Base-by-base conservation (phyloP, 768 basidiomycete species). In the Russula sp. region DNA sequence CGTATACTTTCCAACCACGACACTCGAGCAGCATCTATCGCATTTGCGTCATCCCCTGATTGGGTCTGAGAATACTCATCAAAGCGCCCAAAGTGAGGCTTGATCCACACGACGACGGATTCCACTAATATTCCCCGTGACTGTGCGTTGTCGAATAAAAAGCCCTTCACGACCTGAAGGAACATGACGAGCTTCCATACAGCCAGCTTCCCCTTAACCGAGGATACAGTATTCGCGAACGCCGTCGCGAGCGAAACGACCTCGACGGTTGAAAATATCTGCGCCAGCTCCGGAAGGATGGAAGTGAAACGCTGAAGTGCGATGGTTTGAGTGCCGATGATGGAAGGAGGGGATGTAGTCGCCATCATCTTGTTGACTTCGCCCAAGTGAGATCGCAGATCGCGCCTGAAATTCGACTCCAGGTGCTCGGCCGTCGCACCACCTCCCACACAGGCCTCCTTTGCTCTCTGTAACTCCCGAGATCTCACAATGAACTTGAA, bases 111-210 rank as follows among this genome's bases (percentile, higher is more conserved):
- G 11, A 94, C 87, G 30, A 98, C 85, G 22, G 88, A 85, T 67
- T 97, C 94, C 8, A 96, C 87, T 2, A 98, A 79, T 6, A 90
- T 76, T 1, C 87, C 81, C 32, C 96, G 85, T 16, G 90, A 87
- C 59, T 90, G 82, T 0, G 88, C 77, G 63, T 89, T 85, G 70
- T 94, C 91, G 72, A 98, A 96, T 55, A 95, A 75, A 75, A 91
- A 90, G 24, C 90, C 86, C 70, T 91, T 90, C 28, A 94, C 91
- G 64, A 98, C 85, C 71, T 96, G 94, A 42, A 95, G 80, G 72
- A 94, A 92, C 85, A 97, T 89, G 70, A 96, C 88, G 52, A 98
- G 81, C 74, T 94, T 94, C 89, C 93, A 93, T 60, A 94, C 88
- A 58, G 92, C 84, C 52, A 95, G 90, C 72, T 91, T 94, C 30